Conservation (phyloP, 257 asterid species). For the Ilex aquifolium region DNA sequence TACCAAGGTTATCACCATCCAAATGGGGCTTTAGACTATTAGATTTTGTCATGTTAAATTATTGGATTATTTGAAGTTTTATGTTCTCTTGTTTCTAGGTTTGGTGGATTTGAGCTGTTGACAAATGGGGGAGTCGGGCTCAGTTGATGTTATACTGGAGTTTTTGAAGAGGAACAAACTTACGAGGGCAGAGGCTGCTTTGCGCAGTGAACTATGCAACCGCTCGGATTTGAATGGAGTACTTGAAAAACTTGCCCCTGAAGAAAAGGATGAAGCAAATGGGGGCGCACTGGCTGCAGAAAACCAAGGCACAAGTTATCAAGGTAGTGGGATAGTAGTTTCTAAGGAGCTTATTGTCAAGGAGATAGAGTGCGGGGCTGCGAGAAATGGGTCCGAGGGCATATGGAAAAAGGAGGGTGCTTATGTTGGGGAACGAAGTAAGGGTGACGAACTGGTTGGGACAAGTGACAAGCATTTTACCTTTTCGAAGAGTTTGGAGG, state of each 20-base stretch:
- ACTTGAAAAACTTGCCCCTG: constrained; percentile 56
- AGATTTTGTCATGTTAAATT: too few relatives aligned
- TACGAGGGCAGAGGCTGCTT: constrained; percentile 85
- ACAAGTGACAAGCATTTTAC: constrained; percentile 49
- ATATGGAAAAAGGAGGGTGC: constrained; percentile 48
- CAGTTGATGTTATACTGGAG: constrained; percentile 73
- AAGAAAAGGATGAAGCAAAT: constrained; percentile 55
- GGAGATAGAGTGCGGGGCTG: constrained; percentile 75
- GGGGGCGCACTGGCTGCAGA: constrained; percentile 36
- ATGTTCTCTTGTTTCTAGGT: too few relatives aligned
- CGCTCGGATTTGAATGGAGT: constrained; percentile 58
- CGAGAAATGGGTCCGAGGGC: constrained; percentile 46
- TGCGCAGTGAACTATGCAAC: constrained; percentile 66
- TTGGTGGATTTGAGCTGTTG: not conserved
- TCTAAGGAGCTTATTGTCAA: constrained; percentile 83
- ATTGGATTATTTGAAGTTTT: not conserved
- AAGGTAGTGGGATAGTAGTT: constrained; percentile 30
- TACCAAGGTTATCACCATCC: too few relatives aligned
- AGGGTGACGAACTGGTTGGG: constrained; percentile 42
- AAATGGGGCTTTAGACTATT: too few relatives aligned
- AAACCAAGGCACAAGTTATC: constrained; percentile 21
- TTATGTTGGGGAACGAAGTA: constrained; percentile 37
- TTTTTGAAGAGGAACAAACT: constrained; percentile 68
- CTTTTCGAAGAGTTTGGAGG: constrained; percentile 56
- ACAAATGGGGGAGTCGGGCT: constrained; percentile 68